Base-by-base conservation (phyloP, 495 filamentous ascomycete species). In the Oidiodendron maius region DNA sequence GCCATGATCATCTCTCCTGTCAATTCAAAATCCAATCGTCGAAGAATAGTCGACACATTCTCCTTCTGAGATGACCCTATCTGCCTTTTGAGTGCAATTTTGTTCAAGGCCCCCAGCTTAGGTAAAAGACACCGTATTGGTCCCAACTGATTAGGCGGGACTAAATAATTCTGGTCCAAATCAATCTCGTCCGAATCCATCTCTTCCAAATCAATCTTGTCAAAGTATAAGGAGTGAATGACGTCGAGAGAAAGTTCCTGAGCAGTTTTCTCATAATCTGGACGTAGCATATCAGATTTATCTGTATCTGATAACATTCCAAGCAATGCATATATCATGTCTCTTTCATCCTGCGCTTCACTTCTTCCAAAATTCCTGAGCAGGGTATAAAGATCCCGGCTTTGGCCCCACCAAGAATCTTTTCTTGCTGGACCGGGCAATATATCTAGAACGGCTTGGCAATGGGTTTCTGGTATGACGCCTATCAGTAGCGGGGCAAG, bases 241-340 rank as follows among this genome's bases (percentile, higher is more conserved):
- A 57, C 50, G 15, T 50, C 48, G 18, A 18, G 37, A 30, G 55
- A 42, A 39, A 64, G 35, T 34, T 50, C 17, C 13, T 41, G 25
- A 18, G 44, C 23, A 5, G 41, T 35, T 28, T 58, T 57, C 9
- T 37, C 45, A 46, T 62, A 62, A 30, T 62, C 44, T 28, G 57
- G 47, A 24, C 16, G 17, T 12, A 62, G 32, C 12, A 18, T 3
- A 25, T 56, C 46, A 23, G 21, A 37, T 22, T 15, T 48, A 37
- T 43, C 55, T 52, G 4, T 41, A 44, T 62, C 61, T 23, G 54
- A 51, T 18, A 61, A 55, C 22, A 69, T 61, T 2, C 60, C 59
- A 0, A 69, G 53, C 18, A 69, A 30, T 4, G 66, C 66, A 45
- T 67, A 70, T 0, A 70, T 56, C 0, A 44, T 59, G 44, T 70